Conservation (phyloP, 2,329 filamentous ascomycete genomes). For the Colletotrichum camelliae region DNA sequence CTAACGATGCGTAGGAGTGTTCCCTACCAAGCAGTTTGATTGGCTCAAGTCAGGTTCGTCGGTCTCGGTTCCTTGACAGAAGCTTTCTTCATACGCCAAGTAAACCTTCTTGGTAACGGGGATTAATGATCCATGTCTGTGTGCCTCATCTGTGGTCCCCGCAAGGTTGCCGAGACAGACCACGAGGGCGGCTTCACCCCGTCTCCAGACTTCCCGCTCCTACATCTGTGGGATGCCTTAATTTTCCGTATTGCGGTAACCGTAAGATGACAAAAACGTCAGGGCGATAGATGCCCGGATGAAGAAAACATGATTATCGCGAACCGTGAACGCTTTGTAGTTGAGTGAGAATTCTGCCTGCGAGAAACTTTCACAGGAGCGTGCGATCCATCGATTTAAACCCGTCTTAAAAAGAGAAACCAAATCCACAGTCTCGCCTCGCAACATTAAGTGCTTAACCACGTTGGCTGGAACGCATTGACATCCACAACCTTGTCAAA, state of each 20-base stretch:
- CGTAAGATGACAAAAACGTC: not conserved
- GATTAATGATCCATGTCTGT: not conserved
- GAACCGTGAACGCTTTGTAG: not conserved
- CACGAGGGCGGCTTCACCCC: not conserved
- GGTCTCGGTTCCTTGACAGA: not conserved
- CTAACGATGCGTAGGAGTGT: not conserved
- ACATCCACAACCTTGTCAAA: not conserved
- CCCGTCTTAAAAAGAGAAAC: not conserved
- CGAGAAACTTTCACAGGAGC: not conserved
- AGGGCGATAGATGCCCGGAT: not conserved
- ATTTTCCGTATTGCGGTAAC: not conserved
- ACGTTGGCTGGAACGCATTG: not conserved
- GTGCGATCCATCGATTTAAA: not conserved
- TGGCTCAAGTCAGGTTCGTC: not conserved
- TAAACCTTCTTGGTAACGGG: not conserved
- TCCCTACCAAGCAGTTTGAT: not conserved
- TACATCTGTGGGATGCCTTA: not conserved
- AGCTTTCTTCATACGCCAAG: not conserved
- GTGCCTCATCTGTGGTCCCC: not conserved
- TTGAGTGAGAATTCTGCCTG: not conserved
- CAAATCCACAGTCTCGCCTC: not conserved
- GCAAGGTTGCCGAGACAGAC: not conserved
- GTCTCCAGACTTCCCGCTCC: not conserved
- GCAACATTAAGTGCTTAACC: not conserved
- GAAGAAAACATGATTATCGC: not conserved